Conservation (phyloP, 1,139 yeast genomes). For the Taiozyma sp. region DNA sequence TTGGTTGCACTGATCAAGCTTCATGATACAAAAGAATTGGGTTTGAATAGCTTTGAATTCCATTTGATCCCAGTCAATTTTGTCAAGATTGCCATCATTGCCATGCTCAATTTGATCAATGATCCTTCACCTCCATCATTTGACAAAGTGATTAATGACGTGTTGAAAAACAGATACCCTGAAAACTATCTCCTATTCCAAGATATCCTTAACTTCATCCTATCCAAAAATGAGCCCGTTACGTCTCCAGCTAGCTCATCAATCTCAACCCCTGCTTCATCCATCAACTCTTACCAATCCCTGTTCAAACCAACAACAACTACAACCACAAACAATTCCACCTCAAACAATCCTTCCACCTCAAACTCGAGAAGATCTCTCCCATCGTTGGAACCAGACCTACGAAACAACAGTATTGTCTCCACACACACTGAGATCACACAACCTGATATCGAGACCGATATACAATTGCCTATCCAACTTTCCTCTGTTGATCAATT, state of each 20-base stretch:
- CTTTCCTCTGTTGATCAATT: not conserved
- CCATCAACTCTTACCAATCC: not conserved
- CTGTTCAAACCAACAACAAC: not conserved
- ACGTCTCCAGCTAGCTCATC: not conserved
- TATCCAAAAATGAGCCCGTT: slow-evolving; percentile 1
- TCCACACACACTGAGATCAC: not conserved
- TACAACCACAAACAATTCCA: not conserved
- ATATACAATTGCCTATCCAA: not conserved
- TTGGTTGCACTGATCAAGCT: slow-evolving; percentile 8
- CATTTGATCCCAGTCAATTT: slow-evolving; percentile 24
- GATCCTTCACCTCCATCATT: slow-evolving; percentile 7
- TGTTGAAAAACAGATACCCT: slow-evolving; percentile 22
- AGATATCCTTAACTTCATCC: slow-evolving; percentile 11
- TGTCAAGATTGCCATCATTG: slow-evolving; percentile 17
- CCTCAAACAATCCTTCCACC: not conserved
- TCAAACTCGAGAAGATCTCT: not conserved
- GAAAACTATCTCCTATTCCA: slow-evolving; percentile 22
- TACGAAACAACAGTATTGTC: not conserved
- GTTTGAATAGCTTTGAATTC: slow-evolving; percentile 22
- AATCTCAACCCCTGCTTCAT: not conserved
- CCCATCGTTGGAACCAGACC: not conserved
- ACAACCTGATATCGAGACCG: not conserved
- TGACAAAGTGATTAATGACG: slow-evolving; percentile 13
- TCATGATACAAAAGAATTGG: slow-evolving; percentile 19
- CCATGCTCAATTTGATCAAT: slow-evolving; percentile 14